A percentile compares a stretch with the other conserved stretches of the same genome.
Evolutionary conservation across 2,329 filamentous ascomycete genomes (phyloP).

Genomic region (Colletotrichum sojae): DNA sequence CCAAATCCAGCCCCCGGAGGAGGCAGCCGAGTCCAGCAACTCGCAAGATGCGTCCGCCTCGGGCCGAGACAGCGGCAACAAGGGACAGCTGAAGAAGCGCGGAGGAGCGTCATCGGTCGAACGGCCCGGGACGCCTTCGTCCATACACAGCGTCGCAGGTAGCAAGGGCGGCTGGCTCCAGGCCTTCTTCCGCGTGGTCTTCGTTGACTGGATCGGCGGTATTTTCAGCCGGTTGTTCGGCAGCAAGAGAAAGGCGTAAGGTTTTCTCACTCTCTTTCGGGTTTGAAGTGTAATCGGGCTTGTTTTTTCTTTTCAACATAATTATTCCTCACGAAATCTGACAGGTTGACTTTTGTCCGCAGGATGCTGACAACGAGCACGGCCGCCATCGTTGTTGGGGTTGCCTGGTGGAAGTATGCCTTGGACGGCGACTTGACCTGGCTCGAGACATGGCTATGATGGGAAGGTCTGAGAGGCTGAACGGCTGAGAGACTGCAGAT

Average conservation of each 20-base stretch:
- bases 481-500: not conserved
- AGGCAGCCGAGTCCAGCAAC: slow-evolving; percentile 22
- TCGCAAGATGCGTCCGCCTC: slow-evolving; percentile 7
- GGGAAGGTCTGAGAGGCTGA: not conserved
- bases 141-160: slow-evolving; percentile 43
- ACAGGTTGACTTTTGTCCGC: slow-evolving; percentile 40
- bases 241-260: slow-evolving; percentile 41
- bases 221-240: slow-evolving; percentile 45
- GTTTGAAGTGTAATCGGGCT: slow-evolving; percentile 13
- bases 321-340: slow-evolving; percentile 36
- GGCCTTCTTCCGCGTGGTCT: slow-evolving; percentile 51
- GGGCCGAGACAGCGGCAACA: slow-evolving; percentile 16
- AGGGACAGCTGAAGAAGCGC: slow-evolving; percentile 42
- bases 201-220: slow-evolving; percentile 57
- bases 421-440: slow-evolving; percentile 29
- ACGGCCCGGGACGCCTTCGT: slow-evolving; percentile 41
- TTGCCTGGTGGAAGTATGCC: slow-evolving; percentile 37
- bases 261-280: slow-evolving; percentile 30
- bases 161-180: slow-evolving; percentile 50
- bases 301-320: not conserved
- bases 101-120: slow-evolving; percentile 28
- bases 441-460: slow-evolving; percentile 16
- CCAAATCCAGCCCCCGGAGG: slow-evolving; percentile 26
- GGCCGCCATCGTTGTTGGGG: slow-evolving; percentile 35
- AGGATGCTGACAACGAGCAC: slow-evolving; percentile 41